A percentile compares a stretch with the other conserved stretches of the same genome.
phyloP scores from a whole-genome alignment of 2,329 filamentous ascomycete genomes.

The Chlorencoelia australis region DNA sequence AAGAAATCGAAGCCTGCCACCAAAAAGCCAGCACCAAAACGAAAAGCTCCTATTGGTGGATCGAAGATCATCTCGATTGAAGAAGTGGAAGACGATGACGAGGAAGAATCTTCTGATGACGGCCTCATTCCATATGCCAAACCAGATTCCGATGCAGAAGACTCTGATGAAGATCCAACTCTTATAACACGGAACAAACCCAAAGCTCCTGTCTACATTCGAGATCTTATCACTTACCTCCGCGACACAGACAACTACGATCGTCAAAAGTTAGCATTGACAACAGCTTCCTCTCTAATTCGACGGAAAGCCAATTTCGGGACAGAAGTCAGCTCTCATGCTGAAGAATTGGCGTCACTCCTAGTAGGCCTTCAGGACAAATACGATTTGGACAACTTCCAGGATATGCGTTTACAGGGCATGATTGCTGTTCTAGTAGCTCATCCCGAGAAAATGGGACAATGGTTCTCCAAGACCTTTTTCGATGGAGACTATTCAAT shows the following conservation, averaged over 20 bases:
- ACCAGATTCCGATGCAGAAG: conserved; percentile 77
- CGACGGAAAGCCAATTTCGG: conserved; percentile 83
- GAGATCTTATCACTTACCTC: conserved; percentile 70
- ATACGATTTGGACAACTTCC: conserved; percentile 70
- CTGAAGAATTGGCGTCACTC: conserved; percentile 66
- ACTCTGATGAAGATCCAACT: conserved; percentile 89
- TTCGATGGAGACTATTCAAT: conserved; percentile 91
- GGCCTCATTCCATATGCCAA: conserved; percentile 68
- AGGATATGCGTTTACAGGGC: conserved; percentile 63
- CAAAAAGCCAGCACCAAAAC: conserved; percentile 24
- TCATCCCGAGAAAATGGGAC: conserved; percentile 66
- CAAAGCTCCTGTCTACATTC: conserved; percentile 79
- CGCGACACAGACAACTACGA: conserved; percentile 78
- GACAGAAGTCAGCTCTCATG: conserved; percentile 75
- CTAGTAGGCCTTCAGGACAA: conserved; percentile 78
- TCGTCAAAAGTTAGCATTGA: conserved; percentile 68
- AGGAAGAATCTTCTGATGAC: conserved; percentile 34
- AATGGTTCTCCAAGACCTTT: conserved; percentile 74
- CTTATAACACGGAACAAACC: conserved; percentile 75
- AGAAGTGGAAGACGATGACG: conserved; percentile 51
- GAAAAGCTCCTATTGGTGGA: conserved; percentile 21
- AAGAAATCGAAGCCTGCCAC: conserved; percentile 9
- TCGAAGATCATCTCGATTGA: conserved; percentile 44
- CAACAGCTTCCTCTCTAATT: conserved; percentile 69
- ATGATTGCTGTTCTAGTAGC: conserved; percentile 75